These are phyloP conservation scores for Elaeis guineensis DNA, from an alignment of 176 grass and related monocot species.

Conservation along the genomic window DNA sequence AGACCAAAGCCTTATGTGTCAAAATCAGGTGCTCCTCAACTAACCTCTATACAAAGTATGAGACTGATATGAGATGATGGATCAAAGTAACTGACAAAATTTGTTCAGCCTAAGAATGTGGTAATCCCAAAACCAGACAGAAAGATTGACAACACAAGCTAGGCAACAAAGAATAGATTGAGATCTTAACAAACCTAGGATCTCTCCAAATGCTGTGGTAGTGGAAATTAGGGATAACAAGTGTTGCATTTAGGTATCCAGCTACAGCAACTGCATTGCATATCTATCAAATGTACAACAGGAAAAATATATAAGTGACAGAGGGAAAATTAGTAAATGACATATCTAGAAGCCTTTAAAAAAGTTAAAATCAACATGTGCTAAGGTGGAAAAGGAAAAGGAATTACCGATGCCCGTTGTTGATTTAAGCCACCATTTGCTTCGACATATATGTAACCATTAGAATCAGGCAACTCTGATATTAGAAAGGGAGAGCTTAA, in stretches of 20 bases:
- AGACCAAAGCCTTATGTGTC: too few species aligned
- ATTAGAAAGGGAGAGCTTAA: too few species aligned
- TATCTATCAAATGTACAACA: constrained; percentile 53
- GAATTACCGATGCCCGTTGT: constrained; percentile 80
- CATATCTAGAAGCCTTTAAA: not conserved
- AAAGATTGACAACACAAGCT: too few species aligned
- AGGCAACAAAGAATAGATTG: not conserved
- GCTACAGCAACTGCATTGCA: constrained; percentile 98
- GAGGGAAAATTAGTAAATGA: too few species aligned
- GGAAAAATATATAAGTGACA: not conserved
- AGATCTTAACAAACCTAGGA: constrained; percentile 54
- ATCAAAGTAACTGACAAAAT: too few species aligned
- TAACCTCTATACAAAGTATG: too few species aligned
- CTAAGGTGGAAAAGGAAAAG: not conserved
- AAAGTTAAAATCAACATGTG: constrained; percentile 9
- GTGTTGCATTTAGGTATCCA: constrained; percentile 91
- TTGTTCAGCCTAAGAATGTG: too few species aligned
- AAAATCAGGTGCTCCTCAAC: too few species aligned
- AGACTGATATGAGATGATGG: too few species aligned
- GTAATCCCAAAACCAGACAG: too few species aligned
- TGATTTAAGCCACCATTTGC: constrained; percentile 99
- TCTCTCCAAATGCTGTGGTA: constrained; percentile 99
- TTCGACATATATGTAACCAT: constrained; percentile 95
- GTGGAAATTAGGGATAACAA: constrained; percentile 91
- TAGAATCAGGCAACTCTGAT: constrained; percentile 55